Conservation (phyloP, 2,329 filamentous ascomycete genomes). For the Gliomastix tumulicola region DNA sequence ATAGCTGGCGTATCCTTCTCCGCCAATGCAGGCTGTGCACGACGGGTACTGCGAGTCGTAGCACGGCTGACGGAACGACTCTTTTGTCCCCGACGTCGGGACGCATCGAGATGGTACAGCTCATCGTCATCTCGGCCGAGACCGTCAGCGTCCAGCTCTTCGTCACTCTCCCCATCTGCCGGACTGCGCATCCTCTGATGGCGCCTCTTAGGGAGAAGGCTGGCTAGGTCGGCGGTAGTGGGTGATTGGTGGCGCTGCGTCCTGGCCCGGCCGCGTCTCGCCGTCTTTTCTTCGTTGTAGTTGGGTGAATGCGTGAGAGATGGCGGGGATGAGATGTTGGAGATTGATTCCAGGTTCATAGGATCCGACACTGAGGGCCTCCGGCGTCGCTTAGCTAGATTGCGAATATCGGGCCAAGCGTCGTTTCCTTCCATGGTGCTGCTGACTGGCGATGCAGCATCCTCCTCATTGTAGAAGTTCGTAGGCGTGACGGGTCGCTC, state of each 20-base stretch:
- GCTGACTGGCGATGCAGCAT: slow-evolving; percentile 48
- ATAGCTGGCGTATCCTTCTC: slow-evolving; percentile 10
- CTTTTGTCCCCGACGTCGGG: slow-evolving; percentile 23
- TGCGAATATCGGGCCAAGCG: slow-evolving; percentile 45
- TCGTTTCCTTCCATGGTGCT: slow-evolving; percentile 39
- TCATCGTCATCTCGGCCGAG: slow-evolving; percentile 50
- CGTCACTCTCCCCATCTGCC: slow-evolving; percentile 35
- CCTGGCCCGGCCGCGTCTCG: slow-evolving; percentile 21
- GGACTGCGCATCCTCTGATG: slow-evolving; percentile 30
- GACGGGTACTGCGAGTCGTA: slow-evolving; percentile 8
- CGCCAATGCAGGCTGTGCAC: slow-evolving; percentile 3
- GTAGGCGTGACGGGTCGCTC: slow-evolving; percentile 33
- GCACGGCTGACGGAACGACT: slow-evolving; percentile 19
- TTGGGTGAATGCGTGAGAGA: slow-evolving; percentile 63
- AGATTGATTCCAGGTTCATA: slow-evolving; percentile 31
- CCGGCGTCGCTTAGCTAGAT: slow-evolving; percentile 39
- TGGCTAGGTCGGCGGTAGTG: slow-evolving; percentile 48
- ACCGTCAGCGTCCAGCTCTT: slow-evolving; percentile 39
- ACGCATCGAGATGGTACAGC: slow-evolving; percentile 36
- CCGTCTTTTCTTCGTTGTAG: slow-evolving; percentile 20
- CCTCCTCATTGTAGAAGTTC: slow-evolving; percentile 33
- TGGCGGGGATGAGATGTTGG: slow-evolving; percentile 55
- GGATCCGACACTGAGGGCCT: slow-evolving; percentile 28
- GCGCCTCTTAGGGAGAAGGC: slow-evolving; percentile 45
- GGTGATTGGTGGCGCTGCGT: slow-evolving; percentile 25